These are phyloP conservation scores for Sporothrix luriei DNA, from an alignment of 2,329 filamentous ascomycete genomes.

Conservation along the genomic window DNA sequence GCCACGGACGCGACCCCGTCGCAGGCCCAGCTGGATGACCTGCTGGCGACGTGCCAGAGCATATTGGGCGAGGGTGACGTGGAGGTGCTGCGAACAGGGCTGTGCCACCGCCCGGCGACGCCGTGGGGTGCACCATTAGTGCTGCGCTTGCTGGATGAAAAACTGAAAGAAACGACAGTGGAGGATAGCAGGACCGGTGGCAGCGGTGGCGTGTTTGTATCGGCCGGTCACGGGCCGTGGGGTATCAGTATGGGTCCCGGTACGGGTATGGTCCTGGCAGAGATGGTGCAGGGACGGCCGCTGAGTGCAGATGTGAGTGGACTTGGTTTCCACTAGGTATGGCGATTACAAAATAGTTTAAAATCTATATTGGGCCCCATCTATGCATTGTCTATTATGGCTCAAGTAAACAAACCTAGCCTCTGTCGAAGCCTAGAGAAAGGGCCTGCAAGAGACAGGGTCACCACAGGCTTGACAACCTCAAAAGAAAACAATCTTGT, in stretches of 20 bases:
- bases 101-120: conserved; percentile 75
- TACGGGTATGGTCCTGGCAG: conserved; percentile 70
- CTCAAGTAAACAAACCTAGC: too few relatives aligned
- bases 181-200: conserved; percentile 47
- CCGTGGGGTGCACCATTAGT: conserved; percentile 66
- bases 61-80: conserved; percentile 53
- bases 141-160: conserved; percentile 56
- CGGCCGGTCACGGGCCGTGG: conserved; percentile 76
- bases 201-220: conserved; percentile 68
- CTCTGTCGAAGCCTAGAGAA: too few relatives aligned
- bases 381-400: neutral
- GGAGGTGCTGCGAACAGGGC: conserved; percentile 61
- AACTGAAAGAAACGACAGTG: conserved; percentile 47
- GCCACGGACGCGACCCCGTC: conserved; percentile 56
- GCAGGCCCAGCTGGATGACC: conserved; percentile 50
- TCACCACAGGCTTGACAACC: too few relatives aligned
- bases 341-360: neutral
- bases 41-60: conserved; percentile 53
- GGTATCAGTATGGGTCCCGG: conserved; percentile 67
- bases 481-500: too few relatives aligned
- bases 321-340: conserved; percentile 43
- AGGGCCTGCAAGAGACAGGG: too few relatives aligned
- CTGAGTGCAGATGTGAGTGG: conserved; percentile 62
- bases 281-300: conserved; percentile 64
- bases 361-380: too few relatives aligned